Base-by-base conservation (phyloP, 345 rosid species). In the Citrus trifoliata region DNA sequence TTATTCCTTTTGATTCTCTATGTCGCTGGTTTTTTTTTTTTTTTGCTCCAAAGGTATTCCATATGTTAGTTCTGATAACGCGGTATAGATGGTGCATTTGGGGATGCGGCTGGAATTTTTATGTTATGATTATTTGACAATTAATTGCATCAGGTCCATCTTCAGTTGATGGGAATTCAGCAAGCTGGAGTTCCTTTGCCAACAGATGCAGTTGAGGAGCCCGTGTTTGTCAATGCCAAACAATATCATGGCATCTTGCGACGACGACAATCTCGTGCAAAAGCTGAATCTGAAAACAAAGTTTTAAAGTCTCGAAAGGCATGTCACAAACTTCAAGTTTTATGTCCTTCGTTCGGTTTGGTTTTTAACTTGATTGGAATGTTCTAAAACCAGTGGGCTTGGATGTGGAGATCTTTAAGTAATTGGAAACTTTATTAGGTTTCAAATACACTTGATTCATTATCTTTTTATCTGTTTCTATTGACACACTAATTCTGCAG, bases 141-240 rank as follows among this genome's bases (percentile, higher is more conserved):
- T 24, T 68, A 65, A 35, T 73, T 82, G 72, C 75, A 77, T 64
- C 83, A 92, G 96, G 97, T 92, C 78, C 98, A 93, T 68, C 84
- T 93, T 84, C 98, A 96, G 89, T 86, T 96, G 58, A 94, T 96
- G 97, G 98, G 95, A 83, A 91, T 94, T 81, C 99, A 96, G 85
- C 99, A 96, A 79, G 95, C 92, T 81, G 99, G 97, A 61, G 95
- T 96, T 82, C 99, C 99, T 69, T 82, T 96, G 83, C 97, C 94
- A 74, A 84, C 98, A 37, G 95, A 91, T 86, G 90, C 98, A 71
- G 88, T 96, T 77, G 99, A 96, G 81, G 99, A 96, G 73, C 99
- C 99, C 71, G 97, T 96, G 56, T 96, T 93, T 88, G 99, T 96
- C 51, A 96, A 94, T 78, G 99, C 99, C 73, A 94, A 94, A 82